Conservation (phyloP, 495 filamentous ascomycete genomes). For the Penicillium roqueforti region DNA sequence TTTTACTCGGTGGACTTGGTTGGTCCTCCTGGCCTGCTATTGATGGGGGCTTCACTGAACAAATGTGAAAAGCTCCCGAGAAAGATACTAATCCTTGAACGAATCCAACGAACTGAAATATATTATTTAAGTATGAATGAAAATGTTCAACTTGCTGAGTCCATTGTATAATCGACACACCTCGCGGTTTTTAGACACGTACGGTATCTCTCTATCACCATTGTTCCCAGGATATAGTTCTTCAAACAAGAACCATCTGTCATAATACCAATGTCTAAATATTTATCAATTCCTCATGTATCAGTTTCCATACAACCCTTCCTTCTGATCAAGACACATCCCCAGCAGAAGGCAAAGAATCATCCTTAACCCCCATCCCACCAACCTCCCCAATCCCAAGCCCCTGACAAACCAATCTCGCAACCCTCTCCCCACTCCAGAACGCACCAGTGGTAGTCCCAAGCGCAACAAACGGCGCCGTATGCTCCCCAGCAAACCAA, state of each 20-base stretch:
- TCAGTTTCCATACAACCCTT: not conserved
- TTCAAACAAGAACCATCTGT: not conserved
- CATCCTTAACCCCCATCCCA: slow-evolving; percentile 27
- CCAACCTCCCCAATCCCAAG: slow-evolving; percentile 31
- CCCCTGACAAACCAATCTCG: slow-evolving; percentile 52
- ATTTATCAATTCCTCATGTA: not conserved
- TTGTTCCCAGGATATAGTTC: not conserved
- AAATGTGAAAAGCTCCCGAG: slow-evolving; percentile 9
- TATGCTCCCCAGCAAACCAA: slow-evolving; percentile 96
- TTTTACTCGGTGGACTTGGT: not conserved
- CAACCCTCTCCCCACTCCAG: slow-evolving; percentile 85
- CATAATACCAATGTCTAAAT: not conserved
- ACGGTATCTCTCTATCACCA: not conserved
- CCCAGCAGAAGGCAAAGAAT: slow-evolving; percentile 35
- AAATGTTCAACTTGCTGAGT: not conserved
- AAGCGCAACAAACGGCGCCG: slow-evolving; percentile 80
- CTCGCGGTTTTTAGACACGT: not conserved
- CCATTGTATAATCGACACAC: not conserved
- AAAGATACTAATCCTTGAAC: slow-evolving; percentile 30
- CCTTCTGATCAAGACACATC: not conserved
- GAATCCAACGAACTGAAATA: slow-evolving; percentile 19
- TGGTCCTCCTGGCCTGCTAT: not conserved
- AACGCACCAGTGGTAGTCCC: slow-evolving; percentile 88
- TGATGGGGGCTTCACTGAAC: slow-evolving; percentile 6
- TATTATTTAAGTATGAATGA: slow-evolving; percentile 9